phyloP scores from a whole-genome alignment of 2,329 filamentous ascomycete species.

The Fusarium kyushuense region DNA sequence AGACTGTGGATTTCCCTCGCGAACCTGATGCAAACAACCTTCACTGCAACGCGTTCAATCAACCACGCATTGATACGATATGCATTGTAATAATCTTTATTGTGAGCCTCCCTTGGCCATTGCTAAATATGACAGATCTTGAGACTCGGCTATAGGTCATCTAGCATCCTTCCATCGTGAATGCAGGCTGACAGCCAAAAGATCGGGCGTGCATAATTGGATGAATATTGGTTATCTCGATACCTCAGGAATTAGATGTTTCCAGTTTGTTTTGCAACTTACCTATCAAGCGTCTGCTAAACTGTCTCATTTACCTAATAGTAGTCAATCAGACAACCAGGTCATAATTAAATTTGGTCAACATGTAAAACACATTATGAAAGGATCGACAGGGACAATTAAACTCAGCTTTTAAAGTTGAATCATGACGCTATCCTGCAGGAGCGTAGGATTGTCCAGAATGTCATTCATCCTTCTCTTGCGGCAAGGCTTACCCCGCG shows the following conservation, averaged over 20 bases:
- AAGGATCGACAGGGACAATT: slow-evolving; percentile 25
- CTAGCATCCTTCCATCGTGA: background rate
- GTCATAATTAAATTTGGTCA: background rate
- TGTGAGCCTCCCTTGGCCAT: background rate
- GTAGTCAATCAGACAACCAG: background rate
- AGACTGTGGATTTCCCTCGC: background rate
- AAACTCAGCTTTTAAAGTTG: slow-evolving; percentile 32
- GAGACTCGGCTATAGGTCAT: too few relatives aligned
- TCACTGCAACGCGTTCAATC: background rate
- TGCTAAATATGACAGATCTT: background rate
- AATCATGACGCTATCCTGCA: slow-evolving; percentile 37
- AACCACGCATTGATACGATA: background rate
- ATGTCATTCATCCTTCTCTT: slow-evolving; percentile 7
- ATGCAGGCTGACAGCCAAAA: background rate
- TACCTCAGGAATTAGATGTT: background rate
- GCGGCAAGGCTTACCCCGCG: slow-evolving; percentile 16
- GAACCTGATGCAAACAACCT: background rate
- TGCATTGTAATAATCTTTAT: background rate
- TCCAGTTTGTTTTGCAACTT: background rate
- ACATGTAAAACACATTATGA: background rate
- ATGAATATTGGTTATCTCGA: background rate
- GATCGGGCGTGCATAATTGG: background rate
- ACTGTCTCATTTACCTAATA: background rate
- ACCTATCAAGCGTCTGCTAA: background rate
- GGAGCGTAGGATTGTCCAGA: slow-evolving; percentile 1